Evolutionary conservation across 768 basidiomycete species (phyloP).

Genomic region (Pleurotus citrinopileatus): DNA sequence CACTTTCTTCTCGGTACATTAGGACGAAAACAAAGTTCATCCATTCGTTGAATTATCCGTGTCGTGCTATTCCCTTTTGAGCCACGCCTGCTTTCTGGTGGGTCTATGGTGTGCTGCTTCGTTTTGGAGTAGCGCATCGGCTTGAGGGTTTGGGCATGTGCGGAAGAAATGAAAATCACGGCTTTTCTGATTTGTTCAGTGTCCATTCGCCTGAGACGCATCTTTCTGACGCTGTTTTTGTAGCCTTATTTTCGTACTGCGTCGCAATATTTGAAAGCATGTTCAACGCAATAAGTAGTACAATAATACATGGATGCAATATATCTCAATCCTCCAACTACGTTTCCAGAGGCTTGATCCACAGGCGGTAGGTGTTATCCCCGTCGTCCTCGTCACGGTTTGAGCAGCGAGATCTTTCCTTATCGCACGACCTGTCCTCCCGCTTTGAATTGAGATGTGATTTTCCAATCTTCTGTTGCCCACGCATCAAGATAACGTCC

Average conservation of each 20-base stretch:
- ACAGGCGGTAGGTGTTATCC: background rate
- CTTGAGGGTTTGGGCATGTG: conserved; percentile 24
- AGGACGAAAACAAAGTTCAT: conserved; percentile 82
- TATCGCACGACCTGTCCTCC: background rate
- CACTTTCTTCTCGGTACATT: conserved; percentile 1
- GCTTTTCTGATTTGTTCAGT: conserved; percentile 53
- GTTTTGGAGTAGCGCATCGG: conserved; percentile 50
- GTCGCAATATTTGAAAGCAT: too few relatives aligned
- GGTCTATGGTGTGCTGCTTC: conserved; percentile 35
- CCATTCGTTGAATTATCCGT: conserved; percentile 73
- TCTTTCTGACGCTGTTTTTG: background rate
- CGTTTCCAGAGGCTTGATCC: background rate
- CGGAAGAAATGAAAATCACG: conserved; percentile 55
- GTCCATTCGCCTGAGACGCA: background rate
- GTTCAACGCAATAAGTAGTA: too few relatives aligned
- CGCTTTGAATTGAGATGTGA: conserved; percentile 11
- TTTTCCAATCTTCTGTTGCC: conserved; percentile 20
- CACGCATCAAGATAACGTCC: conserved; percentile 37
- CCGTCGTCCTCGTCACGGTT: too few relatives aligned
- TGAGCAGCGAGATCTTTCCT: background rate
- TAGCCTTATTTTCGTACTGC: too few relatives aligned
- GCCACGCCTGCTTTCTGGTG: conserved; percentile 31
- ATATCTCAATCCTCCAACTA: background rate
- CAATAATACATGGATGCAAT: background rate
- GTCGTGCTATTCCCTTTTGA: conserved; percentile 25